These are phyloP conservation scores for Melampsora larici-populina DNA, from an alignment of 1,284 basidiomycete species.

Conservation along the genomic window DNA sequence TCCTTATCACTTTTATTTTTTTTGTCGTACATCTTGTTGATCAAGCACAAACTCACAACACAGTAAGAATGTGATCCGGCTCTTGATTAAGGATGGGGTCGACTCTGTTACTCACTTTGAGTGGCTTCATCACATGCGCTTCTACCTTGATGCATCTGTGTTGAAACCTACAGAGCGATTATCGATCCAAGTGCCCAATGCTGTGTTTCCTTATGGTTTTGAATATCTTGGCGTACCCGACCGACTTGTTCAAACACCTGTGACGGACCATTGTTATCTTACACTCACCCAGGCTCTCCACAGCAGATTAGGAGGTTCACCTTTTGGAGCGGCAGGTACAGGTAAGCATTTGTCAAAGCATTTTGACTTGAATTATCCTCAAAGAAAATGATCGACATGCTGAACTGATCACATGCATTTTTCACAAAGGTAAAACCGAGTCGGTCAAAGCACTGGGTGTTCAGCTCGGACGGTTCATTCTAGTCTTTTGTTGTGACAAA, in stretches of 20 bases:
- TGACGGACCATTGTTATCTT: constrained; percentile 96
- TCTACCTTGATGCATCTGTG: constrained; percentile 73
- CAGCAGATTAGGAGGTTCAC: constrained; percentile 89
- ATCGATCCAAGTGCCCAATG: constrained; percentile 78
- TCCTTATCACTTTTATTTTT: too few species aligned
- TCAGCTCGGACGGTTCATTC: constrained; percentile 91
- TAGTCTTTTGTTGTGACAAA: constrained; percentile 99
- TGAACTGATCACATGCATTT: constrained; percentile 20
- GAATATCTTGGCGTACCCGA: constrained; percentile 97
- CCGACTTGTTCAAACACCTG: constrained; percentile 92
- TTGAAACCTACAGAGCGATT: constrained; percentile 77
- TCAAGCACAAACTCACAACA: too few species aligned
- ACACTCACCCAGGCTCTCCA: constrained; percentile 94
- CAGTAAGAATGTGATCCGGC: constrained; percentile 89
- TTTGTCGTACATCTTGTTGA: constrained; percentile 68
- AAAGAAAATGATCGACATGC: not conserved
- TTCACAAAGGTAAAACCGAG: constrained; percentile 80
- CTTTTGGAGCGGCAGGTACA: constrained; percentile 97
- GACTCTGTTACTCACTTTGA: constrained; percentile 70
- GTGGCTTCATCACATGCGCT: constrained; percentile 99
- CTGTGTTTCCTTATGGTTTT: constrained; percentile 94
- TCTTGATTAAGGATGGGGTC: constrained; percentile 69
- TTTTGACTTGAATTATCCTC: not conserved
- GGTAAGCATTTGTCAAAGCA: constrained; percentile 57
- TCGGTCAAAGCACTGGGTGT: constrained; percentile 98